phyloP scores from a whole-genome alignment of 169 alveolate species.

The Cyclospora cayetanensis region DNA sequence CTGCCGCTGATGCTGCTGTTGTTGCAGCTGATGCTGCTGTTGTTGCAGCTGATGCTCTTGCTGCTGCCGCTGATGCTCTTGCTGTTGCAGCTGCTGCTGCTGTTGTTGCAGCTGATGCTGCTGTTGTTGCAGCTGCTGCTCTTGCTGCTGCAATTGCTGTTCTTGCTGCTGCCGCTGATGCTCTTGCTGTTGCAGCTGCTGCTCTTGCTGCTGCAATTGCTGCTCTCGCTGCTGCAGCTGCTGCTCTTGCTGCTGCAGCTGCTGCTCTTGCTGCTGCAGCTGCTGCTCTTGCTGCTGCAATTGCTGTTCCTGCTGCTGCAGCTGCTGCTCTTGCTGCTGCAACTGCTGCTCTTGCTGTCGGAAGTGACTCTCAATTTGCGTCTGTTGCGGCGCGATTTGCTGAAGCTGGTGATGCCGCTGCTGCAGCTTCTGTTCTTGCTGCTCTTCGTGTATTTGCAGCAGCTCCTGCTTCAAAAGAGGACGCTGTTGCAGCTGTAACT shows the following conservation, averaged over 20 bases:
- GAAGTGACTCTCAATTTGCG: too few species aligned
- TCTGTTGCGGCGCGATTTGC: too few species aligned
- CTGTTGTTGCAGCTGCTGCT: neutral
- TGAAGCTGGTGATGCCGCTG: too few species aligned
- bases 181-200: too few species aligned
- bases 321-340: constrained; percentile 20
- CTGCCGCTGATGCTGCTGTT: neutral
- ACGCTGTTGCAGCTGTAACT: too few species aligned
- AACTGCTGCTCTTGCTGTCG: neutral
- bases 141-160: constrained; percentile 48
- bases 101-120: neutral
- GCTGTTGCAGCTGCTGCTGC: constrained; percentile 7
- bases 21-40: neutral
- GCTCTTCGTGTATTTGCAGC: too few species aligned
- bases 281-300: neutral
- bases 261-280: neutral
- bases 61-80: constrained; percentile 8
- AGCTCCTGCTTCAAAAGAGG: too few species aligned
- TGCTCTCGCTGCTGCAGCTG: neutral
- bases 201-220: too few species aligned
- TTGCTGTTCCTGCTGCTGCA: neutral
- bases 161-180: neutral
- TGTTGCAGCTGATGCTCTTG: constrained; percentile 10
- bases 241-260: neutral
- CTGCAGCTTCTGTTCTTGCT: too few species aligned